These are phyloP conservation scores for Themeda triandra DNA, from an alignment of 176 grass and related monocot species.

Conservation along the genomic window DNA sequence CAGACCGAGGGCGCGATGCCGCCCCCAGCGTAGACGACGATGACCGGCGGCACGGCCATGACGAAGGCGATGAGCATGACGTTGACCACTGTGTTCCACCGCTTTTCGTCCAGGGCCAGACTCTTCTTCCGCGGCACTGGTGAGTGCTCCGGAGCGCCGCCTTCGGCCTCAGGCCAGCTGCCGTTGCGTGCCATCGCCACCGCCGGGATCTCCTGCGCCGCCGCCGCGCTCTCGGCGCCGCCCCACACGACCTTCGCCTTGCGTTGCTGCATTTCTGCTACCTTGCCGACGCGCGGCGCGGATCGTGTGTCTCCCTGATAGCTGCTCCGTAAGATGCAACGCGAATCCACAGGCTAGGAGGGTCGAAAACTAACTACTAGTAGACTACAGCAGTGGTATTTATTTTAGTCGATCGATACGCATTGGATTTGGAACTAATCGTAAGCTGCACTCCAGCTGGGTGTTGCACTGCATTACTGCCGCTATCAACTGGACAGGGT, in stretches of 20 bases:
- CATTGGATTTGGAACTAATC: not conserved
- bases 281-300: too few species aligned
- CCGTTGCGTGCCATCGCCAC: not conserved
- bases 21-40: not conserved
- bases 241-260: conserved; percentile 20
- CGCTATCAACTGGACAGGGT: not conserved
- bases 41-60: not conserved
- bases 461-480: not conserved
- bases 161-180: conserved; percentile 6
- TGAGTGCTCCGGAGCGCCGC: not conserved
- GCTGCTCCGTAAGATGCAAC: not conserved
- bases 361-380: not conserved
- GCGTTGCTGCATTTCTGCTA: conserved; percentile 34
- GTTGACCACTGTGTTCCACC: not conserved
- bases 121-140: conserved; percentile 7
- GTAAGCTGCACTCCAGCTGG: not conserved
- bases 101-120: not conserved
- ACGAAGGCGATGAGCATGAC: conserved; percentile 29
- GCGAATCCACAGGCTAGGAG: not conserved
- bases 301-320: not conserved
- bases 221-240: conserved; percentile 2
- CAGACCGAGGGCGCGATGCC: not conserved
- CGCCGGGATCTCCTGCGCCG: not conserved
- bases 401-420: conserved; percentile 28
- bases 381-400: not conserved